These are phyloP conservation scores for Venturia carpophila DNA, from an alignment of 2,329 filamentous ascomycete species.

Conservation along the genomic window DNA sequence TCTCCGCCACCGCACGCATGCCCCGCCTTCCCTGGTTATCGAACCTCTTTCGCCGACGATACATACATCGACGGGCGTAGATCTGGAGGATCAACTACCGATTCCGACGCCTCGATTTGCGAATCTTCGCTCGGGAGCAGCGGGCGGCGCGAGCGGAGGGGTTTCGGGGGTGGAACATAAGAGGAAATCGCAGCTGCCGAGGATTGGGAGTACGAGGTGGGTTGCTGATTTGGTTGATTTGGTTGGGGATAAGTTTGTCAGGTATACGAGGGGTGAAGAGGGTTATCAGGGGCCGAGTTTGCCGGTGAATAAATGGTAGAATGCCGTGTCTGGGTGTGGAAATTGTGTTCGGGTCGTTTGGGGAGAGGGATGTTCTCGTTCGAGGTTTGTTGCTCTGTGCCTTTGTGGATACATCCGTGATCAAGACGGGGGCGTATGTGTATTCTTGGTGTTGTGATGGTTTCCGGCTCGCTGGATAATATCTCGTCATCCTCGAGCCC, in stretches of 20 bases:
- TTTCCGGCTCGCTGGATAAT: no score
- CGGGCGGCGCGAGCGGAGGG: neutral
- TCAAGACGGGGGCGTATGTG: no score
- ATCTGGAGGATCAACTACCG: neutral
- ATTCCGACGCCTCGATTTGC: neutral
- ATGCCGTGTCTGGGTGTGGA: no score
- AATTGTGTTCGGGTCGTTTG: no score
- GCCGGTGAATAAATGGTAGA: conserved; percentile 20
- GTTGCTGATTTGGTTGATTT: conserved; percentile 25
- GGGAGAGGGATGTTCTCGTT: no score
- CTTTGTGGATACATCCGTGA: no score
- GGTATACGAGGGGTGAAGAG: conserved; percentile 26
- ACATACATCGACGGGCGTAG: neutral
- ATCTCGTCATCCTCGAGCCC: no score
- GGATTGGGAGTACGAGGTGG: neutral
- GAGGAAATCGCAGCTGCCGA: no score
- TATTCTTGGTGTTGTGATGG: no score
- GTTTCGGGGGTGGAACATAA: neutral
- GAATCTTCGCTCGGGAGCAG: neutral
- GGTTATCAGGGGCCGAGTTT: conserved; percentile 23
- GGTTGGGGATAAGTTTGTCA: conserved; percentile 22
- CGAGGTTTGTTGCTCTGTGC: no score
- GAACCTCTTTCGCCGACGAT: neutral
- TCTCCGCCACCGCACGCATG: neutral
- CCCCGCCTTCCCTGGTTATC: neutral